Percentiles rank a stretch among this genome's conserved stretches.
These are phyloP conservation scores for Trichophyton benhamiae DNA, from an alignment of 2,329 filamentous ascomycete species.

Conservation along the genomic window DNA sequence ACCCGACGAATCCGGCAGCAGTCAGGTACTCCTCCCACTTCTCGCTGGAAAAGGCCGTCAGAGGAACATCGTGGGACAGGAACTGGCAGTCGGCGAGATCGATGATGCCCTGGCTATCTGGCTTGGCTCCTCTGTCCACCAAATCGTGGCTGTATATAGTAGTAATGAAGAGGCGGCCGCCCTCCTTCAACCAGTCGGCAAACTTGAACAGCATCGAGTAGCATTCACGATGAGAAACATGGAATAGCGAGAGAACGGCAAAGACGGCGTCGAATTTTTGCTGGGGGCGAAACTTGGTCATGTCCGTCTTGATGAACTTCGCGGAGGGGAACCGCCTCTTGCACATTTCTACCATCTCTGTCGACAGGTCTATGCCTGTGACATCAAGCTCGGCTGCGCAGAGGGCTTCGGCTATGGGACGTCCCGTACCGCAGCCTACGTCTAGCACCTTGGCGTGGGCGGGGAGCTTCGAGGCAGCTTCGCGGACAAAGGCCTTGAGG, in stretches of 20 bases:
- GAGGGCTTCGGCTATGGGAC: slow-evolving; percentile 12
- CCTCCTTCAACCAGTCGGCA: slow-evolving; percentile 10
- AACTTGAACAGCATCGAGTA: slow-evolving; percentile 10
- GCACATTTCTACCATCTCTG: slow-evolving; percentile 13
- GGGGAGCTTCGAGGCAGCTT: slow-evolving; percentile 3
- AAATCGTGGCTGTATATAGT: slow-evolving; percentile 7
- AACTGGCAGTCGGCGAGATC: background rate
- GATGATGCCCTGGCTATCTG: background rate
- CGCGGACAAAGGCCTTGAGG: slow-evolving; percentile 6
- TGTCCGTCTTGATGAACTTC: slow-evolving; percentile 13
- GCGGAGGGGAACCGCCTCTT: slow-evolving; percentile 9
- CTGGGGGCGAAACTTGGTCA: slow-evolving; percentile 9
- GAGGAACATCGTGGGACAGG: background rate
- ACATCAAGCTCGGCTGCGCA: slow-evolving; percentile 12
- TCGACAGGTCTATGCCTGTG: slow-evolving; percentile 13
- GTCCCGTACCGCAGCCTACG: slow-evolving; percentile 16
- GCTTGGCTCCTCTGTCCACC: background rate
- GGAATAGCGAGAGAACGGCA: slow-evolving; percentile 12
- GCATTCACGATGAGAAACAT: slow-evolving; percentile 10
- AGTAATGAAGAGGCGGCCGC: slow-evolving; percentile 10
- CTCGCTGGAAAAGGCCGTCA: background rate
- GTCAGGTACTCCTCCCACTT: background rate
- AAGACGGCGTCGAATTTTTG: slow-evolving; percentile 11
- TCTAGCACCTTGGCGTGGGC: slow-evolving; percentile 12
- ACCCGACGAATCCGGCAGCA: background rate